Evolutionary conservation across 2,329 filamentous ascomycete species (phyloP).

Genomic region (Trichoderma brevicompactum): DNA sequence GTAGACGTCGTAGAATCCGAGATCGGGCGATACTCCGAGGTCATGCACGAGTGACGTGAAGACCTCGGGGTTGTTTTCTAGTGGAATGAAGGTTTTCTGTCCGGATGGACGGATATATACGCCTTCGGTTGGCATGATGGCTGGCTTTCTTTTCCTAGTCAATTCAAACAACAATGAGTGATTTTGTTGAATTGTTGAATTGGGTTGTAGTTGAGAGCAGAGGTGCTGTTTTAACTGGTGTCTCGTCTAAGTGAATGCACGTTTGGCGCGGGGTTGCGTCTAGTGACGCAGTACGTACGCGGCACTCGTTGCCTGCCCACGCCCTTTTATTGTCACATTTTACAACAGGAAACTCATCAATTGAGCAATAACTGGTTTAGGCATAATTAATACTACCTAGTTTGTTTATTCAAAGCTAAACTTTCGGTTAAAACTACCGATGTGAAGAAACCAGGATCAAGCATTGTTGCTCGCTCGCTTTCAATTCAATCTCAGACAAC

Average conservation of each 20-base stretch:
- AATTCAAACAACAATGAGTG: not conserved
- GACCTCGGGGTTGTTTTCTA: conserved; percentile 72
- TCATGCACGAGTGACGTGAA: conserved; percentile 74
- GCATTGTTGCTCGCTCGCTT: not conserved
- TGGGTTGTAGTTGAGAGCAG: not conserved
- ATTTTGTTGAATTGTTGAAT: not conserved
- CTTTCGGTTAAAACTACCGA: too few species aligned
- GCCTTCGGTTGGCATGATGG: conserved; percentile 39
- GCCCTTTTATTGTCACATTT: not conserved
- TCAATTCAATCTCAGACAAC: not conserved
- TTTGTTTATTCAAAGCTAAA: not conserved
- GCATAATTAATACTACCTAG: not conserved
- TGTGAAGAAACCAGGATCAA: not conserved
- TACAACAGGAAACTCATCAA: not conserved
- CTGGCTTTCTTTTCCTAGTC: not conserved
- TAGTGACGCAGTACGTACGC: conserved; percentile 14
- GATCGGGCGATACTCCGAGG: conserved; percentile 68
- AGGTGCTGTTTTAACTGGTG: not conserved
- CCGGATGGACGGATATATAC: conserved; percentile 39
- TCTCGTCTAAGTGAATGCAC: not conserved
- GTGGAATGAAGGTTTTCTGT: conserved; percentile 46
- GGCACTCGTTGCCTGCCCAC: not conserved
- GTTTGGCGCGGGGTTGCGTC: conserved; percentile 25
- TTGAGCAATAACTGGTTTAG: not conserved
- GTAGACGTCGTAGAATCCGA: conserved; percentile 82